Evolutionary conservation across 805 yeast species (phyloP).

Genomic region (Ogataea nonfermentans): DNA sequence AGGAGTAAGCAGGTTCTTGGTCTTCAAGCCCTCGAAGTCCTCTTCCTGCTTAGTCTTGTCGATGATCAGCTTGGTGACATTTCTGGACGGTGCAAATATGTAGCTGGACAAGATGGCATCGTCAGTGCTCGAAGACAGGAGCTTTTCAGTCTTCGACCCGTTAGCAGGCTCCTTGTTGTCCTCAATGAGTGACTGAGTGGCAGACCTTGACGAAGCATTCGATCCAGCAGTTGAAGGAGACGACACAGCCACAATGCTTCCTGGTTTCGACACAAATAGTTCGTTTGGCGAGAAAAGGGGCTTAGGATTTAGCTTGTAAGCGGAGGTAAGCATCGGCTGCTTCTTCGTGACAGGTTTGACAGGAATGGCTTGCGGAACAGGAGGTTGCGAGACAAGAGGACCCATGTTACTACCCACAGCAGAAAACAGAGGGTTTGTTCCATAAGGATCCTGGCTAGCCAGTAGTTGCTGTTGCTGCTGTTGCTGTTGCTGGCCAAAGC

Average conservation of each 20-base stretch:
- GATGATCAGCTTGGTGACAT: constrained; percentile 52
- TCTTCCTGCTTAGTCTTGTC: constrained; percentile 36
- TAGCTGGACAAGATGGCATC: constrained; percentile 68
- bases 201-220: constrained; percentile 24
- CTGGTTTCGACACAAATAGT: constrained; percentile 20
- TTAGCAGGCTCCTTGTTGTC: constrained; percentile 16
- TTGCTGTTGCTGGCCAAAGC: constrained; percentile 19
- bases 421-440: constrained; percentile 66
- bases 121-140: constrained; percentile 53
- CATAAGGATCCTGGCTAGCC: constrained; percentile 67
- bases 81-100: constrained; percentile 62
- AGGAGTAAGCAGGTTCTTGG: constrained; percentile 20
- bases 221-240: constrained; percentile 24
- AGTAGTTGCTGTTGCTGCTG: constrained; percentile 29
- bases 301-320: constrained; percentile 64
- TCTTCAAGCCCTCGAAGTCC: constrained; percentile 24
- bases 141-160: constrained; percentile 16
- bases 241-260: constrained; percentile 22
- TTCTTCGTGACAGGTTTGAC: constrained; percentile 49
- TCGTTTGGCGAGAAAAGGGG: constrained; percentile 45
- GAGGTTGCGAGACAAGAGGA: constrained; percentile 42
- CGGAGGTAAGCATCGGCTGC: constrained; percentile 55
- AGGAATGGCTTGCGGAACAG: constrained; percentile 53
- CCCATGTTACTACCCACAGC: constrained; percentile 35
- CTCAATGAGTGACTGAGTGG: constrained; percentile 25